Base-by-base conservation (phyloP, 768 basidiomycete species). In the Auricularia sp. region DNA sequence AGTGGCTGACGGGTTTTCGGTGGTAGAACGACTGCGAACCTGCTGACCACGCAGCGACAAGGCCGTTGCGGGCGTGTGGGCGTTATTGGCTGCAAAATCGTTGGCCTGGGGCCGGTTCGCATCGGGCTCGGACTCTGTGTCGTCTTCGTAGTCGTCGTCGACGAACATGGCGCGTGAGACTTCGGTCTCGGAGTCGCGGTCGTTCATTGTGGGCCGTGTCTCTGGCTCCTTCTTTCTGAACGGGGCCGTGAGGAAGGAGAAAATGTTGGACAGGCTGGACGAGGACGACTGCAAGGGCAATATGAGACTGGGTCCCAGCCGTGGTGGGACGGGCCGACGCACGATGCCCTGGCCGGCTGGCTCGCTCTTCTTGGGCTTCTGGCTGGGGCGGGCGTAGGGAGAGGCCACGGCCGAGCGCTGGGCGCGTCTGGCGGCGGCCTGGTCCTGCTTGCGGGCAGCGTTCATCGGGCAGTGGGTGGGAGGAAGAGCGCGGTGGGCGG, bases 361-460 rank as follows among this genome's bases (percentile, higher is more conserved):
- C 65, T 84, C 84, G 36, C 84, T 79, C 81, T 84, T 82, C 76
- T 80, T 76, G 36, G 68, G 39, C 39, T 42, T 65, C 73, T 65
- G 71, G 54, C 39, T 68, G 44, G 75, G 75, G 34, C 86, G 80
- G 63, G 79, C 73, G 72, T 90, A 90, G 0, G 88, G 88, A 2
- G 79, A 80, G n/a, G 83, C 76, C 42, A 74, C 65, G n/a, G 66
- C 70, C 65, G 68, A 75, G 69, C 76, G 77, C 54, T 71, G 73
- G 61, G 73, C 73, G 62, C 74, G 77, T 70, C 73, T 80, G 66
- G 77, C 80, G 69, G 56, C 34, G 0, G 34, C 56, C 34, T 59
- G 56, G 56, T 59, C 56, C 14, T 33, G 56, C 33, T 59, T 59
- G 47, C 47, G 47, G 47, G 14, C 21, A 6, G 47, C 14, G 47